phyloP scores from a whole-genome alignment of 2,329 filamentous ascomycete species.

The Clonostachys sp. region DNA sequence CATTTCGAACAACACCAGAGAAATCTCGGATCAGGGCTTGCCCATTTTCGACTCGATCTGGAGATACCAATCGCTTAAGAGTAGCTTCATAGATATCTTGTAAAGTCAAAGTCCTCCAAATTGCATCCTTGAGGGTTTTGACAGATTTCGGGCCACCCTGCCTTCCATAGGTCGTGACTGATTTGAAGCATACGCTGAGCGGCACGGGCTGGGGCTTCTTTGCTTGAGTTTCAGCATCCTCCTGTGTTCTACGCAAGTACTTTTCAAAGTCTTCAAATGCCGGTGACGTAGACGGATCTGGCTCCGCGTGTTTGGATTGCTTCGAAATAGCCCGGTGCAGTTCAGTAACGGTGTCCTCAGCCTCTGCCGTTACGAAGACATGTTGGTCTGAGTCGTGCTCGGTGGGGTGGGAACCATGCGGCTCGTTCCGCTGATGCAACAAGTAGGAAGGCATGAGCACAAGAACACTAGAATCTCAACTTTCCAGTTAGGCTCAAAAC shows the following conservation, averaged over 20 bases:
- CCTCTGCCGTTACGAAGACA: neutral
- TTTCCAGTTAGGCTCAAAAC: too few relatives aligned
- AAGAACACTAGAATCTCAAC: too few relatives aligned
- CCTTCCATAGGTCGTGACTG: constrained; percentile 2
- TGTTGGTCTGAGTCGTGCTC: neutral
- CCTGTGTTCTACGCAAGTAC: constrained; percentile 1
- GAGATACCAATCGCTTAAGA: constrained; percentile 2
- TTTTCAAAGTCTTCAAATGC: constrained; percentile 1
- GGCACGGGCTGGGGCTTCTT: neutral
- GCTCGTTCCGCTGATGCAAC: neutral
- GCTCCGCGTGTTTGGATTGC: neutral
- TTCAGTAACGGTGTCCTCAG: neutral
- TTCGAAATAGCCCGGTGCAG: neutral
- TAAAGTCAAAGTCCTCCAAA: constrained; percentile 6
- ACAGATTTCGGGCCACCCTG: constrained; percentile 1
- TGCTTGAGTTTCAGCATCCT: neutral
- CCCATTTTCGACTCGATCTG: constrained; percentile 2
- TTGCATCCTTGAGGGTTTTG: constrained; percentile 5
- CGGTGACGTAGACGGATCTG: neutral
- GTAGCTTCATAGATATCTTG: constrained; percentile 6
- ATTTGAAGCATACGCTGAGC: constrained; percentile 6
- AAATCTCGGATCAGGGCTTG: constrained; percentile 6
- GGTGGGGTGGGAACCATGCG: neutral
- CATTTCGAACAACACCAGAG: constrained; percentile 4
- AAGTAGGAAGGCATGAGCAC: neutral